A percentile compares a stretch with the other conserved stretches of the same genome.
Conservation (phyloP, 176 grass and related monocot genomes). For the Saccharum officinarum region DNA sequence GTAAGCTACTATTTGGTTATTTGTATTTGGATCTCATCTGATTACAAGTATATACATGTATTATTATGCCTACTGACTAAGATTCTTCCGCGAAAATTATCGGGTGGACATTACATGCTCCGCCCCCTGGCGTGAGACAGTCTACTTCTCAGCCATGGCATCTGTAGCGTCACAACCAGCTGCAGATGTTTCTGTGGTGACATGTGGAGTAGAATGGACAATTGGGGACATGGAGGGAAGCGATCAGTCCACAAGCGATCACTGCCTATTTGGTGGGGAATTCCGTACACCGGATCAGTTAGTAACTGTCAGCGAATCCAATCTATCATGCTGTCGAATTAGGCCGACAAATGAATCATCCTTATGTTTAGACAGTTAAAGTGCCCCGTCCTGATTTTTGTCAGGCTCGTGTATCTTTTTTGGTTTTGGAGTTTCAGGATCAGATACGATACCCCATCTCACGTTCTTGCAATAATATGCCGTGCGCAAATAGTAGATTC, state of each 20-base stretch:
- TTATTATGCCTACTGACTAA: not conserved
- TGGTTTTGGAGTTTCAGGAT: not conserved
- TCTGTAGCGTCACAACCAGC: not conserved
- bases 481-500: not conserved
- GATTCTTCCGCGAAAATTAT: not conserved
- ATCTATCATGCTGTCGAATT: not conserved
- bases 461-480: not conserved
- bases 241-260: not conserved
- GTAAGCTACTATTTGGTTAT: not conserved
- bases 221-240: not conserved
- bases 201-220: not conserved
- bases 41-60: not conserved
- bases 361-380: not conserved
- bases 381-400: not conserved
- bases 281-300: not conserved
- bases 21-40: not conserved
- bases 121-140: not conserved
- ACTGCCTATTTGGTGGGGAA: not conserved
- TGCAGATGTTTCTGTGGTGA: not conserved
- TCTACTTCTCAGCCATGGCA: not conserved
- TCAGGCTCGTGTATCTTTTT: too few species aligned
- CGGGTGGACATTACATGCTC: not conserved
- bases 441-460: not conserved
- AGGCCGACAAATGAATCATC: not conserved
- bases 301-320: not conserved